Evolutionary conservation across 345 rosid genomes (phyloP).

Genomic region (Dipteronia sinensis): DNA sequence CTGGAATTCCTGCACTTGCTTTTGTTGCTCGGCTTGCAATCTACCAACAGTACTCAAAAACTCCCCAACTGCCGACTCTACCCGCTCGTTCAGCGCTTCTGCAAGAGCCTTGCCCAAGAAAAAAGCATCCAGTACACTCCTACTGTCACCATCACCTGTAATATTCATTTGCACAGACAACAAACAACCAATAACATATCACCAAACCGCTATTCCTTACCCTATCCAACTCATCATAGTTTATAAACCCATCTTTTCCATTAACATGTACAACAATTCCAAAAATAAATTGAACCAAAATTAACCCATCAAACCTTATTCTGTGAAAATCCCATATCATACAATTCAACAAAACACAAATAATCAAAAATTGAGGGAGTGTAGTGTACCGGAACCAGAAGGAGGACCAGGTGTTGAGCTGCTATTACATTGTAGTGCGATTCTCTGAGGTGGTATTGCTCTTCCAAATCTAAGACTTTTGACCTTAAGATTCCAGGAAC

Average conservation of each 20-base stretch:
- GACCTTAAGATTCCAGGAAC: constrained; percentile 28
- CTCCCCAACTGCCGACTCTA: constrained; percentile 86
- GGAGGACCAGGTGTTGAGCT: constrained; percentile 35
- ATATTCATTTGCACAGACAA: not conserved
- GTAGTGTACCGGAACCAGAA: constrained; percentile 36
- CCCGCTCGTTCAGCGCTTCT: constrained; percentile 77
- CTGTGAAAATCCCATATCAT: not conserved
- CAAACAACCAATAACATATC: not conserved
- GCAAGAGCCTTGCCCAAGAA: constrained; percentile 95
- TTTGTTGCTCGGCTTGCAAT: constrained; percentile 90
- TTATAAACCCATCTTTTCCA: not conserved
- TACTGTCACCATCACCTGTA: constrained; percentile 73
- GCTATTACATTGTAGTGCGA: constrained; percentile 28
- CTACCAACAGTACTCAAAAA: constrained; percentile 68
- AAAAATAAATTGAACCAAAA: not conserved
- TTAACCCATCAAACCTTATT: not conserved
- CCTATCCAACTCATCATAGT: not conserved
- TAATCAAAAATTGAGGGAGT: not conserved
- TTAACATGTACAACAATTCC: not conserved
- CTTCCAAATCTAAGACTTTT: constrained; percentile 26
- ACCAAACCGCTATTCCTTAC: not conserved
- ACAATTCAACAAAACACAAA: constrained; percentile 1
- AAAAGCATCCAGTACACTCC: constrained; percentile 76
- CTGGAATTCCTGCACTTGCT: constrained; percentile 87
- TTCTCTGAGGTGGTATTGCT: not conserved